Evolutionary conservation across 2,329 filamentous ascomycete genomes (phyloP), one percentile per base, ranked within the genome.

Genomic region (Aspergillus tamarii): DNA sequence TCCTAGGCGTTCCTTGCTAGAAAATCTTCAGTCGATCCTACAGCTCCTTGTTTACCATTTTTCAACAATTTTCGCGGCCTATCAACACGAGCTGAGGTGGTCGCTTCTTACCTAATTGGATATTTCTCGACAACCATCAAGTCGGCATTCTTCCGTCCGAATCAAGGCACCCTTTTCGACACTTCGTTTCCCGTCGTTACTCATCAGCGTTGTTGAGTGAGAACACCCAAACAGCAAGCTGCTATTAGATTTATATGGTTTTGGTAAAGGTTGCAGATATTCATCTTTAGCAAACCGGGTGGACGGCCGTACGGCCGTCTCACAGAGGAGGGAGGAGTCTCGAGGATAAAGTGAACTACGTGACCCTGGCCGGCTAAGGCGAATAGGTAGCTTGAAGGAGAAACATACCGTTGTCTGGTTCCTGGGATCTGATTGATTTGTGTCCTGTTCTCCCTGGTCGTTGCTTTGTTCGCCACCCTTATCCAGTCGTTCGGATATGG

Each of bases 401-500:
- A n/a, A 34, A 8, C 23, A 12, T 28, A 36, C 16, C 2, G 8
- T 43, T 28, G 16, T 39, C 14, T 53, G 21, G 26, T 34, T 23
- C 21, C 21, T 56, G 41, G 21, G n/a, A 5, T 41, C 7, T 26
- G 54, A 30, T 57, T 10, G 23, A 45, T 57, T 57, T 10, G 28
- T 56, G 28, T 52, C 43, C 23, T 21, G 4, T 21, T 43, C 34
- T 45, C 16, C 56, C 28, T 55, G 57, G 48, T 50, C 48, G n/a
- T 54, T 57, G 41, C 39, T 52, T 43, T 52, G 41, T 57, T 32
- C 43, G 43, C 21, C 50, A 21, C 60, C 53, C 30, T 43, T 32
- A 14, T 34, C 10, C 41, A 41, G 28, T 46, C 36, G 48, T 56
- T 62, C 61, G 67, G 70, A 69, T 60, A 89, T 89, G 87, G 87